phyloP scores from a whole-genome alignment of 2,329 filamentous ascomycete genomes.

The Trichoderma atrobrunneum region DNA sequence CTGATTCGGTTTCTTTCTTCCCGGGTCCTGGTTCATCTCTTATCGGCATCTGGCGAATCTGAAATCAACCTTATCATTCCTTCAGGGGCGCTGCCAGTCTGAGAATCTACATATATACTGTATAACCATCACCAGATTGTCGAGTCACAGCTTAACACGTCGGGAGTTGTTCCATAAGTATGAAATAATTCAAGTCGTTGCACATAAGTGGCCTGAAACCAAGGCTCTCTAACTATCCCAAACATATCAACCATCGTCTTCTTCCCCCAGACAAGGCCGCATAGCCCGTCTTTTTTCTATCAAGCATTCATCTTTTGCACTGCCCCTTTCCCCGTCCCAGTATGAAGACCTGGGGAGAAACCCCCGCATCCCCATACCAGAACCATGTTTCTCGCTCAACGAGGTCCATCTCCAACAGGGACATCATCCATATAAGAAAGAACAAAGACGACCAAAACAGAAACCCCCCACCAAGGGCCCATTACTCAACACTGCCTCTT shows the following conservation, averaged over 20 bases:
- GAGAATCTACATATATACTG: background rate
- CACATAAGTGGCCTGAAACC: conserved; percentile 1
- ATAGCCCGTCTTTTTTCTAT: background rate
- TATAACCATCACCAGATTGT: background rate
- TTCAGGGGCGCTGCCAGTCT: background rate
- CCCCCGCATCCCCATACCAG: background rate
- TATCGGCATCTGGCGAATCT: background rate
- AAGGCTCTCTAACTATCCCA: background rate
- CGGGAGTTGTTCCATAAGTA: background rate
- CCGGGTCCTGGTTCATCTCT: background rate
- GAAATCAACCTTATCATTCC: background rate
- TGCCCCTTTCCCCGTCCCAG: background rate
- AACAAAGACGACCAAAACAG: background rate
- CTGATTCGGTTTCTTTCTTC: background rate
- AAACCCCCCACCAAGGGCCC: background rate
- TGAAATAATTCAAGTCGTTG: conserved; percentile 1
- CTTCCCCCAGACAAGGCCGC: background rate
- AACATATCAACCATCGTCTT: background rate
- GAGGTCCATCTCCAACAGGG: background rate
- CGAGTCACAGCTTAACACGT: background rate
- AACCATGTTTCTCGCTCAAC: background rate
- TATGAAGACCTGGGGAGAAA: background rate
- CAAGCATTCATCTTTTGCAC: background rate
- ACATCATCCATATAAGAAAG: background rate
- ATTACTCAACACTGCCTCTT: background rate